A percentile compares a stretch with the other conserved stretches of the same genome.
These are phyloP conservation scores for Ilyonectria mors-panacis DNA, from an alignment of 2,329 filamentous ascomycete species.

Conservation along the genomic window DNA sequence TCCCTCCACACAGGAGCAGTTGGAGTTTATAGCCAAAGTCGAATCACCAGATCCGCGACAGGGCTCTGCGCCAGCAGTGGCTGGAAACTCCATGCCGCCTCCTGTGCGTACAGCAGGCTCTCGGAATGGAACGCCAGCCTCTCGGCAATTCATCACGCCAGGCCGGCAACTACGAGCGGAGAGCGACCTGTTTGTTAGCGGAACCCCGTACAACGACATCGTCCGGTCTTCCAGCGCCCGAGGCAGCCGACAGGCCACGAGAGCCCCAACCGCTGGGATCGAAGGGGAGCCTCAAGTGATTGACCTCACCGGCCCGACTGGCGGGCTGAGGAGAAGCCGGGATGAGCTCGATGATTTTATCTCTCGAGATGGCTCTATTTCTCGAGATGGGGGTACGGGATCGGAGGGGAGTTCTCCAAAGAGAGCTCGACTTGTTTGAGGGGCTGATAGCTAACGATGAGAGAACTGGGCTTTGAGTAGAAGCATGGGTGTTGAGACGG, in stretches of 20 bases:
- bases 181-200: conserved; percentile 36
- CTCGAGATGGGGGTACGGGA: background rate
- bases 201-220: conserved; percentile 28
- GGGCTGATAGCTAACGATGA: no score
- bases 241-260: background rate
- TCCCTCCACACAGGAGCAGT: background rate
- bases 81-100: no score
- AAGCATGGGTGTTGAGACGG: no score
- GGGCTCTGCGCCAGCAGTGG: background rate
- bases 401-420: background rate
- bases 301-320: background rate
- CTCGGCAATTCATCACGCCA: conserved; percentile 2
- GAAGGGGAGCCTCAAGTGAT: background rate
- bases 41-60: conserved; percentile 16
- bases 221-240: conserved; percentile 1
- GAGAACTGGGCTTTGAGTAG: no score
- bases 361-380: background rate
- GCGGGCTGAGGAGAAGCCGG: conserved; percentile 20
- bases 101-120: no score
- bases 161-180: conserved; percentile 25
- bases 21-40: conserved; percentile 22
- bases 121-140: no score
- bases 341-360: no score
- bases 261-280: background rate
- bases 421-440: background rate